A percentile compares a stretch with the other conserved stretches of the same genome.
Conservation (phyloP, 2,329 filamentous ascomycete species). For the Rhynchosporium graminicola region DNA sequence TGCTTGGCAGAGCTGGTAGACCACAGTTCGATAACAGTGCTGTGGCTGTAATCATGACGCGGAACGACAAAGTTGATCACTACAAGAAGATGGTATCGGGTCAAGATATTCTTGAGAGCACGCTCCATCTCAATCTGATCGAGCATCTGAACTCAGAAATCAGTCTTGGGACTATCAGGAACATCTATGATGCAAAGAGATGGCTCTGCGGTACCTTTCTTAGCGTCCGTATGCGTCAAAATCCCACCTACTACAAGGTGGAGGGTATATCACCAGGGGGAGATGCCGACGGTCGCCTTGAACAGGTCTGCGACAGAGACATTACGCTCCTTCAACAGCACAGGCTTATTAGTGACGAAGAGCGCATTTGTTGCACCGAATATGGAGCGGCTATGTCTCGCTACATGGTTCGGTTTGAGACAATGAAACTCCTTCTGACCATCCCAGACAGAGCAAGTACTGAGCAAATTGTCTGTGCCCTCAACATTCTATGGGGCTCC, state of each 20-base stretch:
- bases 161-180: conserved; percentile 69
- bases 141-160: conserved; percentile 87
- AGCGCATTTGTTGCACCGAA: conserved; percentile 62
- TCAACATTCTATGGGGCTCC: not conserved
- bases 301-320: conserved; percentile 69
- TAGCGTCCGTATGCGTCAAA: conserved; percentile 70
- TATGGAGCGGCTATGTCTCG: conserved; percentile 80
- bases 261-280: conserved; percentile 51
- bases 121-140: conserved; percentile 74
- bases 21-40: conserved; percentile 81
- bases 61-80: conserved; percentile 59
- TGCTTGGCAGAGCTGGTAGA: conserved; percentile 81
- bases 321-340: conserved; percentile 64
- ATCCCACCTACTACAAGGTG: conserved; percentile 70
- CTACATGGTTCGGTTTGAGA: conserved; percentile 78
- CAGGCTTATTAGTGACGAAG: conserved; percentile 53
- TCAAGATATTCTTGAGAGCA: conserved; percentile 73
- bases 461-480: conserved; percentile 65
- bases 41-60: conserved; percentile 77
- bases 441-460: conserved; percentile 62
- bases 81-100: conserved; percentile 77
- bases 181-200: conserved; percentile 63
- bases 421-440: conserved; percentile 70
- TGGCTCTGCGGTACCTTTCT: conserved; percentile 82
- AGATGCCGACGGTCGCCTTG: conserved; percentile 63